Evolutionary conservation across 1,284 basidiomycete genomes (phyloP).

Genomic region (Tremellales sp.): DNA sequence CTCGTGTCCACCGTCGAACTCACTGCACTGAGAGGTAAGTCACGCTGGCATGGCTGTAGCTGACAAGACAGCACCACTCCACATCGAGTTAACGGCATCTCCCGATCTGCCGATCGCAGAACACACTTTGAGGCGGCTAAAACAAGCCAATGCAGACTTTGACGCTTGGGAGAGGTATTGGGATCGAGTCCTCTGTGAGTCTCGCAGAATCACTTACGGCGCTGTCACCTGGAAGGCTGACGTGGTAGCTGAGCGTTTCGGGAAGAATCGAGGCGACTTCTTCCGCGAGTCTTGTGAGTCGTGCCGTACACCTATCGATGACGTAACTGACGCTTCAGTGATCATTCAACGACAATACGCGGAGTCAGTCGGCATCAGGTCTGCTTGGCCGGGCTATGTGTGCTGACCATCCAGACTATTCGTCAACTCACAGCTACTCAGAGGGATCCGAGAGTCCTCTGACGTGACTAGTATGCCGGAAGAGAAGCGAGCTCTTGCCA

Average conservation of each 20-base stretch:
- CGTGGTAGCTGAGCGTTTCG: constrained; percentile 35
- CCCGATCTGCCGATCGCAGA: constrained; percentile 44
- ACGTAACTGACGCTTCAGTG: too few species aligned
- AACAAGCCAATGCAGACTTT: constrained; percentile 48
- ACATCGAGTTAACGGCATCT: constrained; percentile 44
- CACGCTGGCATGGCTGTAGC: constrained; percentile 1
- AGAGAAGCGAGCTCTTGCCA: constrained; percentile 45
- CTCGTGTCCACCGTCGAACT: constrained; percentile 74
- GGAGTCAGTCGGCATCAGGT: constrained; percentile 20
- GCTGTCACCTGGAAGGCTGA: neutral
- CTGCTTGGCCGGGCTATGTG: neutral
- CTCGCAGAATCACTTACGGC: neutral
- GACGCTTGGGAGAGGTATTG: constrained; percentile 49
- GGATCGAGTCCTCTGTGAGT: constrained; percentile 43
- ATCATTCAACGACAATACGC: constrained; percentile 44
- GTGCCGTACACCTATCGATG: neutral
- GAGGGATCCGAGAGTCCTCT: constrained; percentile 44
- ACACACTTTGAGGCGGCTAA: constrained; percentile 42
- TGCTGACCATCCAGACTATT: constrained; percentile 27
- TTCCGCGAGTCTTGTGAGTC: constrained; percentile 42
- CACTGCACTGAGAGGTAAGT: constrained; percentile 40
- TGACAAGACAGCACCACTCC: constrained; percentile 38
- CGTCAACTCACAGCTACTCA: constrained; percentile 47
- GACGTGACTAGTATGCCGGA: constrained; percentile 45
- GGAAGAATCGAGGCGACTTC: constrained; percentile 43